Evolutionary conservation across 2,329 filamentous ascomycete species (phyloP), one percentile per base, ranked within the genome.

Genomic region (Cryphonectria radicalis): DNA sequence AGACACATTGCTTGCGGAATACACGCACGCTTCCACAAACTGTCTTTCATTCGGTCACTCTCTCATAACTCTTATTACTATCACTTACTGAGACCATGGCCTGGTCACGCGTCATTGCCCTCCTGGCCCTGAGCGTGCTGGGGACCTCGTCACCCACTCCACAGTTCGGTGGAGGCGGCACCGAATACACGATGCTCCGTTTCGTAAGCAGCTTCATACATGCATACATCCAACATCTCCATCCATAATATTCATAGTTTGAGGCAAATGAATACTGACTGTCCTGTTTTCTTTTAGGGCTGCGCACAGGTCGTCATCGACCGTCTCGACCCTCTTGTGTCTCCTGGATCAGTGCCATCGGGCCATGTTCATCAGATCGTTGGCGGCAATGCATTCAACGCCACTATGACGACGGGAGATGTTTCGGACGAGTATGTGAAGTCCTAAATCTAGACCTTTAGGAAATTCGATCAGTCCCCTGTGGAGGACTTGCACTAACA

Each of bases 321-420:
- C 53, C 75, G 76, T n/a, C 74, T 77, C n/a, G 76, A 77, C 35
- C 76, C 76, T 72, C 77, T 67, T 1, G 75, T 74, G 1, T 46
- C 59, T 17, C 68, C 57, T 0, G 57, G 59, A 10, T 46, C n/a
- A 22, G 28, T 67, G 1, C 64, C 64, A 1, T 70, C 57, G 10
- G 57, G 59, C 8, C 64, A 70, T 63, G 57, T 63, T 14, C 69
- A 70, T 19, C 69, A 67, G 57, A 63, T 70, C 19, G 64, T 70
- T 10, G 69, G 69, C 17, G 69, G 66, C 11, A 64, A 71, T 32
- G 69, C 55, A 1, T 46, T 71, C 17, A 68, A 71, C 14, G 69
- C 46, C 25, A 53, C 64, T n/a, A 70, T 68, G 65, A 28, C 37
- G 4, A 67, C 69, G 5, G 66, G 76, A 76, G 43, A 66, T 37